phyloP scores from a whole-genome alignment of 495 filamentous ascomycete genomes.

The Aspergillus conjunctus region DNA sequence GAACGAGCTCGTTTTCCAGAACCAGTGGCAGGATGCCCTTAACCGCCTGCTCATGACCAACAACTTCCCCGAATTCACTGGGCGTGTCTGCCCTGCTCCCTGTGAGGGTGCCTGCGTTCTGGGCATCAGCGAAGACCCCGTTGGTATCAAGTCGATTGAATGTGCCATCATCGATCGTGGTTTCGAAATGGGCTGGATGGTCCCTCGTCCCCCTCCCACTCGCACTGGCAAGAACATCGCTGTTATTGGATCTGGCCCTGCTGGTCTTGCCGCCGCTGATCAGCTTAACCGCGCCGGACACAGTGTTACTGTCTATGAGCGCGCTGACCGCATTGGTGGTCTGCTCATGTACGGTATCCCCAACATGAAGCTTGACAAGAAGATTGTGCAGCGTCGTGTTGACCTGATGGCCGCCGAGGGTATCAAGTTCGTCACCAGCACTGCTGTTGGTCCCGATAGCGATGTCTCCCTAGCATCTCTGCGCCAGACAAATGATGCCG shows the following conservation, averaged over 20 bases:
- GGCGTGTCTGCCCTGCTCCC: constrained; percentile 96
- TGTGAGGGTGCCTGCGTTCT: constrained; percentile 98
- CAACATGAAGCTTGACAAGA: constrained; percentile 99
- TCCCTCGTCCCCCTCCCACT: constrained; percentile 74
- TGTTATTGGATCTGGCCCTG: constrained; percentile 91
- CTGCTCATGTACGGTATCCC: constrained; percentile 99
- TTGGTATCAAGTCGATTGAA: constrained; percentile 99
- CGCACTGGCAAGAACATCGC: constrained; percentile 91
- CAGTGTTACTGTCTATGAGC: constrained; percentile 91
- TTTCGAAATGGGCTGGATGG: constrained; percentile 99
- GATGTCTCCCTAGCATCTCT: constrained; percentile 73
- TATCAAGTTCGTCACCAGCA: constrained; percentile 76
- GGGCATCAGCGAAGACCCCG: constrained; percentile 96
- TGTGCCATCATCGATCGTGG: constrained; percentile 99
- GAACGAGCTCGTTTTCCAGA: constrained; percentile 93
- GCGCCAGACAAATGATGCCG: constrained; percentile 76
- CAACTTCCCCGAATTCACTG: constrained; percentile 99
- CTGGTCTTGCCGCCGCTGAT: constrained; percentile 90
- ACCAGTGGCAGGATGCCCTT: constrained; percentile 93
- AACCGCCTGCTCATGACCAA: constrained; percentile 98
- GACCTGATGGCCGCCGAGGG: constrained; percentile 97
- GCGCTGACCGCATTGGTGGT: constrained; percentile 88
- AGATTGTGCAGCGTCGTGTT: constrained; percentile 91
- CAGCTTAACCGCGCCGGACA: constrained; percentile 96
- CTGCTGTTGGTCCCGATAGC: constrained; percentile 75